A percentile compares a stretch with the other conserved stretches of the same genome.
These are phyloP conservation scores for Graphiopsis chlorocephala DNA, from an alignment of 2,329 filamentous ascomycete genomes.

Conservation along the genomic window DNA sequence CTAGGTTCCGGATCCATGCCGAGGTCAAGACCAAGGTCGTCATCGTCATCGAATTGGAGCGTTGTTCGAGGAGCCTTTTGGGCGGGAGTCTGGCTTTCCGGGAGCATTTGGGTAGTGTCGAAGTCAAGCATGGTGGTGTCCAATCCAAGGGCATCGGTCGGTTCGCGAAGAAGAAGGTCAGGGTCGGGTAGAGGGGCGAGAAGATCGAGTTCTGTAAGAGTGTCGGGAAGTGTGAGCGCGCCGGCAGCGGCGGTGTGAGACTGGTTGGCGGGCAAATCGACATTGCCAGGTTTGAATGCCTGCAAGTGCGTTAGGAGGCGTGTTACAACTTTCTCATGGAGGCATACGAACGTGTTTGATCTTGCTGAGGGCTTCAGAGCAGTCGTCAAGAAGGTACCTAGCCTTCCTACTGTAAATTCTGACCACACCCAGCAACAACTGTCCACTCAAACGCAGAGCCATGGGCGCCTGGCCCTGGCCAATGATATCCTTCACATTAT, in stretches of 20 bases:
- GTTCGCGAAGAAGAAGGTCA: constrained; percentile 66
- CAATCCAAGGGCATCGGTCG: constrained; percentile 25
- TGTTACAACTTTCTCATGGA: neutral
- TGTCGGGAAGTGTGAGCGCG: constrained; percentile 84
- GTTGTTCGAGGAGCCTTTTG: constrained; percentile 23
- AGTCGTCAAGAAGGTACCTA: constrained; percentile 92
- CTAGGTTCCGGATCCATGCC: constrained; percentile 54
- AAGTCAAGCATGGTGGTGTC: constrained; percentile 53
- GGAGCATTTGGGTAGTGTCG: constrained; percentile 73
- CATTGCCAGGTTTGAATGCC: constrained; percentile 95
- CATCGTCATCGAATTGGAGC: constrained; percentile 51
- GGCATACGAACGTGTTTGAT: constrained; percentile 83
- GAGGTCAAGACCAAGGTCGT: constrained; percentile 64
- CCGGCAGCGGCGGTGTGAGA: constrained; percentile 78
- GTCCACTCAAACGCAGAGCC: constrained; percentile 88
- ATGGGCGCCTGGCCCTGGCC: constrained; percentile 90
- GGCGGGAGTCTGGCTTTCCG: constrained; percentile 46
- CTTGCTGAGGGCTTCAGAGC: constrained; percentile 94
- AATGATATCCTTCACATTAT: constrained; percentile 93
- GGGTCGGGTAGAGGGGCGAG: constrained; percentile 77
- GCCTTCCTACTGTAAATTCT: constrained; percentile 97
- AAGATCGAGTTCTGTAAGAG: constrained; percentile 88
- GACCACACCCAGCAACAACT: constrained; percentile 91
- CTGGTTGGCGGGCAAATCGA: constrained; percentile 80
- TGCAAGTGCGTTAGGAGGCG: constrained; percentile 37